These are phyloP conservation scores for Alternaria solani DNA, from an alignment of 2,329 filamentous ascomycete genomes.

Conservation along the genomic window DNA sequence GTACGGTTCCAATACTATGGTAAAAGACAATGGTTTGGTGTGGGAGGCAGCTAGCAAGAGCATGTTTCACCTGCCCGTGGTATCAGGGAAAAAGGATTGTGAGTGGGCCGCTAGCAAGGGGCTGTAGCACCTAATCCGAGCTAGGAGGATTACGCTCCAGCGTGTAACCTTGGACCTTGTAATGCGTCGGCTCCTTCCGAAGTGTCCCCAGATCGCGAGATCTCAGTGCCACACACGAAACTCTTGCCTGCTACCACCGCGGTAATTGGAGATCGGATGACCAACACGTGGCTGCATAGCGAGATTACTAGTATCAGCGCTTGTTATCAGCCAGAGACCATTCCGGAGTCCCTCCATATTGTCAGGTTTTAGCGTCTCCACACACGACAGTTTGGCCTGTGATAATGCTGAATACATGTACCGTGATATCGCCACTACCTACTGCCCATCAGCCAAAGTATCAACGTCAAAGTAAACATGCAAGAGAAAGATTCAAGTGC, in stretches of 20 bases:
- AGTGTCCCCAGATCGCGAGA: not conserved
- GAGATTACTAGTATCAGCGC: not conserved
- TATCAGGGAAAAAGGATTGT: not conserved
- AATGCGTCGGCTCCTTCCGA: not conserved
- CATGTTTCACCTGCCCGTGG: not conserved
- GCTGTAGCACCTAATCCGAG: not conserved
- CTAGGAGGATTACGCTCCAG: not conserved
- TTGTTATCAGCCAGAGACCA: not conserved
- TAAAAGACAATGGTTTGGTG: not conserved
- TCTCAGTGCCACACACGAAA: not conserved
- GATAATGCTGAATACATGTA: conserved; percentile 7
- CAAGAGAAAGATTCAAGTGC: conserved; percentile 6
- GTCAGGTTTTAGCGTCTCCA: conserved; percentile 1
- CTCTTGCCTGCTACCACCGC: not conserved
- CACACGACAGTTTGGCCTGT: not conserved
- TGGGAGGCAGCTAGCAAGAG: not conserved
- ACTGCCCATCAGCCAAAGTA: not conserved
- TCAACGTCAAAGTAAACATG: conserved; percentile 1
- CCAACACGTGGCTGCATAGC: not conserved
- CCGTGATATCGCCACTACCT: not conserved
- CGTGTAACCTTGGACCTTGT: not conserved
- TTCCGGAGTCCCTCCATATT: conserved; percentile 1
- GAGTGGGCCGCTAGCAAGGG: conserved; percentile 2
- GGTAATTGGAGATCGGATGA: not conserved
- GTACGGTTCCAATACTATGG: not conserved